A percentile compares a stretch with the other conserved stretches of the same genome.
Evolutionary conservation across 495 filamentous ascomycete genomes (phyloP).

Genomic region (Talaromyces borbonicus): DNA sequence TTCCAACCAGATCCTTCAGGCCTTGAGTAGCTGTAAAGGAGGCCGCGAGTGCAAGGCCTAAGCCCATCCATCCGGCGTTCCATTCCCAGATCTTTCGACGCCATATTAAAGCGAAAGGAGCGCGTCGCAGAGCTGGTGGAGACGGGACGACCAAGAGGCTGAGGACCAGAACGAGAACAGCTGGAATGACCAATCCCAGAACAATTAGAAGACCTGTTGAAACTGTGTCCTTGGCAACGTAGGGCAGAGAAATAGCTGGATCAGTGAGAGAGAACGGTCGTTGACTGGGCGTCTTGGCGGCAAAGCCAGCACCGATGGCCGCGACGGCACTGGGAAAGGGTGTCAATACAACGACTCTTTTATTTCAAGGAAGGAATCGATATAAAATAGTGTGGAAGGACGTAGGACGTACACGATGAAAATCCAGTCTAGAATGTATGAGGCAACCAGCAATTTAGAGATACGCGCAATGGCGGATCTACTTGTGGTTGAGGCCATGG

Average conservation of each 20-base stretch:
- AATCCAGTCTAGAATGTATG: conserved; percentile 46
- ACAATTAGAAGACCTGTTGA: conserved; percentile 38
- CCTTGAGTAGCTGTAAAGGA: conserved; percentile 51
- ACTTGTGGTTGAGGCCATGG: too few relatives aligned
- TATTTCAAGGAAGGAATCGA: conserved; percentile 1
- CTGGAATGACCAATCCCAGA: conserved; percentile 43
- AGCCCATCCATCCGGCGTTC: conserved; percentile 55
- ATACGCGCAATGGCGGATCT: conserved; percentile 11
- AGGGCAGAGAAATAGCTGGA: conserved; percentile 48
- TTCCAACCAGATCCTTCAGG: conserved; percentile 54
- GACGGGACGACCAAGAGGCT: conserved; percentile 41
- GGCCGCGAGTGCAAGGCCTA: conserved; percentile 45
- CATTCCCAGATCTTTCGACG: conserved; percentile 51
- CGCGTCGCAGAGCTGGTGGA: conserved; percentile 16
- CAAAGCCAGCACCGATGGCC: conserved; percentile 37
- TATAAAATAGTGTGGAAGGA: not conserved
- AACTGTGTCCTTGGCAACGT: conserved; percentile 44
- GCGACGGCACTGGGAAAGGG: conserved; percentile 29
- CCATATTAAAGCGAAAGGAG: conserved; percentile 27
- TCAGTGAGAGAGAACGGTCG: conserved; percentile 43
- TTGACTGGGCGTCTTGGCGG: conserved; percentile 28
- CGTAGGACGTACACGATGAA: conserved; percentile 35
- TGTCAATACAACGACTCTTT: too few relatives aligned
- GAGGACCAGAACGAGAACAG: conserved; percentile 37
- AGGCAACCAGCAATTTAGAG: conserved; percentile 32